phyloP scores from a whole-genome alignment of 2,329 filamentous ascomycete genomes.

The Apiospora koreana region DNA sequence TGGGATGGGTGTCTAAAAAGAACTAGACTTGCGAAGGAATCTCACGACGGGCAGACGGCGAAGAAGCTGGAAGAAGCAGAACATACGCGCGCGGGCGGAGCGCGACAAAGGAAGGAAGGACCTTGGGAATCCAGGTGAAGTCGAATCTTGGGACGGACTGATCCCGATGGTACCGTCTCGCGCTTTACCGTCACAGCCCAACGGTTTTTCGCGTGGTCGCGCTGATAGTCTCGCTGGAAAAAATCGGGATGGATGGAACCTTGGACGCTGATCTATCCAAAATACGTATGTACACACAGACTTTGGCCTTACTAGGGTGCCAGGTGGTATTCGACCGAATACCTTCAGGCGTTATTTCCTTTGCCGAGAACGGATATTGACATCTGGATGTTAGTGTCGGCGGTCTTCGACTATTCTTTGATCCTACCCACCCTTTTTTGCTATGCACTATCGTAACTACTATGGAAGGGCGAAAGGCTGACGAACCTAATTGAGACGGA shows the following conservation, averaged over 20 bases:
- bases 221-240: not conserved
- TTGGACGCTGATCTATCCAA: not conserved
- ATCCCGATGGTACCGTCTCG: not conserved
- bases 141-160: constrained; percentile 6
- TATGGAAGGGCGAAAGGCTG: not conserved
- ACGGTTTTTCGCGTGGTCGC: not conserved
- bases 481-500: not conserved
- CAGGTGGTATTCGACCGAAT: not conserved
- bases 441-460: not conserved
- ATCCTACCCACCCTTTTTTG: too few species aligned
- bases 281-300: not conserved
- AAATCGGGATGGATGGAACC: not conserved
- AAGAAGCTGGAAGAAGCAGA: not conserved
- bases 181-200: not conserved
- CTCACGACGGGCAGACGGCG: not conserved
- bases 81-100: not conserved
- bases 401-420: too few species aligned
- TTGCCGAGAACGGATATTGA: not conserved
- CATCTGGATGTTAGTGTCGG: not conserved
- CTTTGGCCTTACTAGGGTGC: not conserved
- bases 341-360: not conserved
- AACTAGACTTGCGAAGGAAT: not conserved
- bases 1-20: not conserved
- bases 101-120: not conserved
- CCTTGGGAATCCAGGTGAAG: not conserved